Conservation (phyloP, 257 asterid species). For the Scutellaria barbata region DNA sequence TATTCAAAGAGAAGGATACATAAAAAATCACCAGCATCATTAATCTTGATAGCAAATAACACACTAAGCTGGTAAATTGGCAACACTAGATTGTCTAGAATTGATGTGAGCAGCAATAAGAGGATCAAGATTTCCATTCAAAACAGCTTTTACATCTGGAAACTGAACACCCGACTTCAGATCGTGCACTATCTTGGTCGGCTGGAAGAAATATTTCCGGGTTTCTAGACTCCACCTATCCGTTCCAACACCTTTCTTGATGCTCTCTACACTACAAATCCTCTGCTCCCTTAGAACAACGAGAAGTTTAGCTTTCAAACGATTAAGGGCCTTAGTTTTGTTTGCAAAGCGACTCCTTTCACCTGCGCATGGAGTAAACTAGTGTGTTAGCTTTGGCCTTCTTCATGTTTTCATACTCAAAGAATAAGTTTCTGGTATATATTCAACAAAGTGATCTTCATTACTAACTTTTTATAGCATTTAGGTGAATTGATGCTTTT, state of each 20-base stretch:
- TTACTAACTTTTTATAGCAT: background rate
- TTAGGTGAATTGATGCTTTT: background rate
- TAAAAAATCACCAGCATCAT: background rate
- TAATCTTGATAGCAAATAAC: background rate
- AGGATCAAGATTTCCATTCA: conserved; percentile 76
- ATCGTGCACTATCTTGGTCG: conserved; percentile 65
- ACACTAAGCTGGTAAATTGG: conserved; percentile 21
- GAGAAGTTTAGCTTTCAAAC: conserved; percentile 77
- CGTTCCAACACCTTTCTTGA: conserved; percentile 38
- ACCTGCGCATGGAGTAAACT: conserved; percentile 45
- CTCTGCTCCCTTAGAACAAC: conserved; percentile 51
- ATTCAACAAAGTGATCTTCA: background rate
- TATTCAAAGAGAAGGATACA: background rate
- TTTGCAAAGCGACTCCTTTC: conserved; percentile 81
- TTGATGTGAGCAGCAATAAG: conserved; percentile 69
- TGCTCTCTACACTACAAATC: conserved; percentile 40
- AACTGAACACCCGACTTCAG: conserved; percentile 59
- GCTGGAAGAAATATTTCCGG: conserved; percentile 57
- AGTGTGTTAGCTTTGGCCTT: background rate
- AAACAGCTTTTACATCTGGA: conserved; percentile 53
- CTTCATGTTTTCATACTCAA: background rate
- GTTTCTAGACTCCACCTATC: conserved; percentile 55
- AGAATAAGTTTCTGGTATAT: too few species aligned
- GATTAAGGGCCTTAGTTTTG: conserved; percentile 77
- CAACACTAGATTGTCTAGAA: conserved; percentile 45